Evolutionary conservation across 441 rosid species (phyloP), one percentile per base, ranked within the genome.

Genomic region (Bruguiera hainesii): DNA sequence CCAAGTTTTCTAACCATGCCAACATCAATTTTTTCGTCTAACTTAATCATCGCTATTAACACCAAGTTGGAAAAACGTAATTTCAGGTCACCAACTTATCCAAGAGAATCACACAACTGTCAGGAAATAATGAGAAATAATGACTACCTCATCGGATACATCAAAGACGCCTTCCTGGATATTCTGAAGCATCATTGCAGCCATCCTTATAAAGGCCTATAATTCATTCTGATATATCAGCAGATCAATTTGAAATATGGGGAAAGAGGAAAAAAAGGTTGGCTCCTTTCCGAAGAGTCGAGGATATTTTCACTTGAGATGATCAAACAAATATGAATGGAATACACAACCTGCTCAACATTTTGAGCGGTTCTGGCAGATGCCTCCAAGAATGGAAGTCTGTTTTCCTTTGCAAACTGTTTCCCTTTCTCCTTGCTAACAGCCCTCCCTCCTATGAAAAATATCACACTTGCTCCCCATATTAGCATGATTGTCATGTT

Each of bases 91-190:
- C 42, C 13, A 37, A 10, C 11, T 37, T 13, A 37, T 37, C 42
- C 42, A 10, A 10, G 42, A 37, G 42, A 37, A 37, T 37, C 42
- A 10, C 42, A 37, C 15, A 10, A 10, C 42, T 8, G 1, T 37
- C 15, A 26, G 13, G 13, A 13, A 37, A 37, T 37, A 52, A 52
- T 4, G 5, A 81, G 86, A 39, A 16, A 11, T 35, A 49, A 64
- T 1, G 15, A 28, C 74, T 58, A 84, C 95, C 95, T 90, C 97
- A 71, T 89, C 87, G 57, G 97, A 87, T 69, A 86, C 93, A 76
- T 93, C 97, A 72, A 90, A 87, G 35, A 90, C 91, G 28, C 98
- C 97, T 66, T 93, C 98, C 79, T 90, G 90, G 69, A 93, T 93
- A 77, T 93, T 93, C 69, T 85, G 85, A 83, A 85, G 88, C 71